Percentiles rank a stretch among this genome's conserved stretches.
These are phyloP conservation scores for Dendrobium nobile DNA, from an alignment of 106 monocot genomes.

Conservation along the genomic window DNA sequence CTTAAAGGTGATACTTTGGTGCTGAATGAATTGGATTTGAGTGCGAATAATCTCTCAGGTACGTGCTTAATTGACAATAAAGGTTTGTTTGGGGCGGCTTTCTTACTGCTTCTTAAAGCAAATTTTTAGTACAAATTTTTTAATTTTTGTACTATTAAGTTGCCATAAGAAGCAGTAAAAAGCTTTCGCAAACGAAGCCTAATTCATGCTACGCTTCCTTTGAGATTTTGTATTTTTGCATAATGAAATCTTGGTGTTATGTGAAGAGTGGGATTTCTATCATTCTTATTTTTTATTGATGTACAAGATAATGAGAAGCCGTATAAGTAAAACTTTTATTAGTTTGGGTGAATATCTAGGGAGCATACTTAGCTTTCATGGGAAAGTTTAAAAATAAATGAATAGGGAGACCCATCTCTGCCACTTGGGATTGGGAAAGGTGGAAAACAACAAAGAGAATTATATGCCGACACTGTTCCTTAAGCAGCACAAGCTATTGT, in stretches of 20 bases:
- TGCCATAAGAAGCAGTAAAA: no score
- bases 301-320: no score
- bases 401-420: not conserved
- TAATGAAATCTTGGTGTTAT: not conserved
- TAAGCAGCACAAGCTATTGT: no score
- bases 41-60: conserved; percentile 94
- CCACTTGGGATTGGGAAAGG: not conserved
- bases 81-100: no score
- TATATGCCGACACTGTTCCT: no score
- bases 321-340: no score
- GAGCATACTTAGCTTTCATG: not conserved
- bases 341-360: not conserved
- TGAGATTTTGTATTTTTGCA: not conserved
- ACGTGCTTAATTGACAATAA: not conserved
- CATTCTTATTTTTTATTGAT: no score
- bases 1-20: conserved; percentile 85
- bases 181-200: no score
- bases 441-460: not conserved
- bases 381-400: not conserved
- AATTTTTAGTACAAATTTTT: no score
- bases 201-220: not conserved
- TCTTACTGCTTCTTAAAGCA: no score
- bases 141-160: no score
- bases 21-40: conserved; percentile 81
- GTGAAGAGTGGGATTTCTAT: not conserved